Percentiles rank a stretch among this genome's conserved stretches.
Conservation (phyloP, 2,329 filamentous ascomycete genomes). For the Hypoxylon sp. region DNA sequence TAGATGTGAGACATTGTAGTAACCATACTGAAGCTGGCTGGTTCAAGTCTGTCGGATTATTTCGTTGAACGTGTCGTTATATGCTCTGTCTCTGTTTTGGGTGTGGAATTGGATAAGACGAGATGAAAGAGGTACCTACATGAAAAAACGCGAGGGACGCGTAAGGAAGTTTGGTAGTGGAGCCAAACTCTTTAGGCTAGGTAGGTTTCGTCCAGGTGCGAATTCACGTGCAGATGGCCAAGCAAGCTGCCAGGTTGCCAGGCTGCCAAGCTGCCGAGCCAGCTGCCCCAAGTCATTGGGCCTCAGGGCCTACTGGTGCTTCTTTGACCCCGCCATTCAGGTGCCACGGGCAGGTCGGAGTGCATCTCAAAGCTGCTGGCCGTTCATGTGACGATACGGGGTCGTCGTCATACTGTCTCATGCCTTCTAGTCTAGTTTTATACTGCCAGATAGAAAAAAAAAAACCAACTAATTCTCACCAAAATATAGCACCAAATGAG, state of each 20-base stretch:
- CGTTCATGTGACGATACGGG: too few species aligned
- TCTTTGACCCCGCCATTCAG: too few species aligned
- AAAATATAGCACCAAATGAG: not conserved
- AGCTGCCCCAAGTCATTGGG: not conserved
- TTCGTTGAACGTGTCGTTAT: not conserved
- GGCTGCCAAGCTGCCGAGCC: constrained; percentile 6
- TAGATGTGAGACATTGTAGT: not conserved
- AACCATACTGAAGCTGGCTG: not conserved
- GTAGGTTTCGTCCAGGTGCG: constrained; percentile 35
- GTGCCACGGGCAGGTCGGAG: too few species aligned
- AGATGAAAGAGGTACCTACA: not conserved
- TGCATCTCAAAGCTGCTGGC: too few species aligned
- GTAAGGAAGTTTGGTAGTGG: constrained; percentile 16
- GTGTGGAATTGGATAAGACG: not conserved
- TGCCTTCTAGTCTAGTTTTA: not conserved
- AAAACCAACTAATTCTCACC: not conserved
- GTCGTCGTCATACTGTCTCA: too few species aligned
- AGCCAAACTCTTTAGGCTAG: not conserved
- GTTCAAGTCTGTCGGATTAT: not conserved
- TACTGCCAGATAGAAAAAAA: too few species aligned
- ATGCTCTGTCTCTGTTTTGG: not conserved
- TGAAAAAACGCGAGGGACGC: constrained; percentile 28
- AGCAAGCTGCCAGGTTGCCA: constrained; percentile 5
- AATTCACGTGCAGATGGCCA: constrained; percentile 37
- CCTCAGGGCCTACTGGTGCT: too few species aligned